Evolutionary conservation across 2,329 filamentous ascomycete species (phyloP).

Genomic region (Rutstroemia sp.): DNA sequence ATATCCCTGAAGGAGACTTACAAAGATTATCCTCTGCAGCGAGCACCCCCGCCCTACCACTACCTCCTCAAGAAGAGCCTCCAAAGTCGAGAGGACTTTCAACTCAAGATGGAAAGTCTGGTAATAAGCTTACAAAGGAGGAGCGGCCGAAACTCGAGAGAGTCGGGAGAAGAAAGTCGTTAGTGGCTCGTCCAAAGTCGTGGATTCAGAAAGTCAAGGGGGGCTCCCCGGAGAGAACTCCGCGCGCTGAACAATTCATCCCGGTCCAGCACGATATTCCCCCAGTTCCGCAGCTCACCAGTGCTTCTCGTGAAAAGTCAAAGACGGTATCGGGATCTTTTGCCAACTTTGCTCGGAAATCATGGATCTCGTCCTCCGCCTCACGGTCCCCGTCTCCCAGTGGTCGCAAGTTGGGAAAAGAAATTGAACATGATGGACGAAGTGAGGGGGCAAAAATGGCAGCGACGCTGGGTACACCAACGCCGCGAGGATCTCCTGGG

Average conservation of each 20-base stretch:
- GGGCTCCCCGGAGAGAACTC: constrained; percentile 23
- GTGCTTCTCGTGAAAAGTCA: constrained; percentile 30
- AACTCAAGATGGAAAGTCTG: constrained; percentile 14
- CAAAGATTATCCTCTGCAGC: constrained; percentile 13
- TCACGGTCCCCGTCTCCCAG: constrained; percentile 38
- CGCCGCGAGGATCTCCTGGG: constrained; percentile 14
- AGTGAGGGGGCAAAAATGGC: constrained; percentile 15
- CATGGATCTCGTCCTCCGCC: constrained; percentile 39
- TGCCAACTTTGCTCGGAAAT: constrained; percentile 41
- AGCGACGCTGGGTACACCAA: constrained; percentile 13
- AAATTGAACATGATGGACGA: constrained; percentile 15
- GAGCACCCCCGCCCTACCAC: constrained; percentile 12
- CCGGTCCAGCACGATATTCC: constrained; percentile 30
- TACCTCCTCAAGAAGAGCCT: background rate
- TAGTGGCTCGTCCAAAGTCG: constrained; percentile 29
- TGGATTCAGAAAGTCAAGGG: constrained; percentile 29
- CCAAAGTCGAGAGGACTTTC: constrained; percentile 9
- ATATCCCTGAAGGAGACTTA: constrained; percentile 15
- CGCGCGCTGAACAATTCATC: constrained; percentile 12
- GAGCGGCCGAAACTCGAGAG: constrained; percentile 23
- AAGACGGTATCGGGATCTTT: constrained; percentile 43
- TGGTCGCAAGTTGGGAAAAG: constrained; percentile 18
- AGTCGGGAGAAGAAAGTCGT: constrained; percentile 27
- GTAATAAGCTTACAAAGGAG: constrained; percentile 20
- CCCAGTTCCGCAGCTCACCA: constrained; percentile 25